Conservation (phyloP, 1,284 basidiomycete genomes). For the Vanrija sp. region DNA sequence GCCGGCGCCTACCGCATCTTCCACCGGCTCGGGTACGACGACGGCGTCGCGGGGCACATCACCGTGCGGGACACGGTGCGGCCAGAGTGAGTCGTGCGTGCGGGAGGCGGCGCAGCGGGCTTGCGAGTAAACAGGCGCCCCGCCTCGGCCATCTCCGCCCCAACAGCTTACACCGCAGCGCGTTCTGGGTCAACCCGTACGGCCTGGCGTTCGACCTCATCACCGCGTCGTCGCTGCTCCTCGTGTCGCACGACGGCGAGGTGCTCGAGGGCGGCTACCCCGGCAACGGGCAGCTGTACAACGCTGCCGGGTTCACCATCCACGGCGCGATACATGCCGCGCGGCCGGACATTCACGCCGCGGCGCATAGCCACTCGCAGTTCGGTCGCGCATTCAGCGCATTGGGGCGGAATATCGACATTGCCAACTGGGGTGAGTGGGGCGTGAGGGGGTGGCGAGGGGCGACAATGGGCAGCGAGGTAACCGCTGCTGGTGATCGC, state of each 20-base stretch:
- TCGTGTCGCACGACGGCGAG: slow-evolving; percentile 55
- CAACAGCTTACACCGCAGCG: background rate
- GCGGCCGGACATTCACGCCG: slow-evolving; percentile 61
- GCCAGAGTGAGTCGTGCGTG: slow-evolving; percentile 43
- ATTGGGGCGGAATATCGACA: slow-evolving; percentile 58
- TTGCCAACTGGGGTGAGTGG: slow-evolving; percentile 54
- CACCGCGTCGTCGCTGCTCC: slow-evolving; percentile 53
- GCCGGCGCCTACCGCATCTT: slow-evolving; percentile 38
- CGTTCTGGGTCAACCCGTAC: slow-evolving; percentile 59
- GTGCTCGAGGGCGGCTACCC: slow-evolving; percentile 51
- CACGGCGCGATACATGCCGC: slow-evolving; percentile 58
- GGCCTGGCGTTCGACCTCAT: slow-evolving; percentile 51
- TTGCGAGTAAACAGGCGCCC: no score
- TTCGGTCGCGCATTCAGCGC: slow-evolving; percentile 62
- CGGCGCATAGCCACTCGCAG: slow-evolving; percentile 62
- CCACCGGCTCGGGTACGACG: slow-evolving; percentile 58
- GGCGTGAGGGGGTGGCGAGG: background rate
- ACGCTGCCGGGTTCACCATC: slow-evolving; percentile 55
- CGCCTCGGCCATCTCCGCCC: background rate
- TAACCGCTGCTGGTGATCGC: no score
- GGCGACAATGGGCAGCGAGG: background rate
- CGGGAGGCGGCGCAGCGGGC: no score
- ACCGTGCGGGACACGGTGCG: slow-evolving; percentile 59
- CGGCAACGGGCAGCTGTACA: slow-evolving; percentile 39
- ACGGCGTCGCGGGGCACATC: slow-evolving; percentile 62